Percentiles rank a stretch among this genome's conserved stretches.
phyloP scores from a whole-genome alignment of 768 basidiomycete species.

The Lentinula boryana region DNA sequence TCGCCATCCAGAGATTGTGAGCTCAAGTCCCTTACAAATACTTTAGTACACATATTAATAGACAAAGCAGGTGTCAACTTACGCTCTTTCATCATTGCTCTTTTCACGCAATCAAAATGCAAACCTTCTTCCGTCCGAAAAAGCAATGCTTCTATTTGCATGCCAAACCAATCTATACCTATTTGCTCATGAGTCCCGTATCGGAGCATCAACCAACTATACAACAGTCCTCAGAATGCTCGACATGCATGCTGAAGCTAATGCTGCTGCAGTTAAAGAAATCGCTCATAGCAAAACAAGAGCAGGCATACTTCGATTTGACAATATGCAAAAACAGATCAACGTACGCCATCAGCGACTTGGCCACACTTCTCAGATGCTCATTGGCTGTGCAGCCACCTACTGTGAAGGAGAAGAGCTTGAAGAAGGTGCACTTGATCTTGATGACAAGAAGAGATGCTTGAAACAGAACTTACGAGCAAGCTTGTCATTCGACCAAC shows the following conservation, averaged over 20 bases:
- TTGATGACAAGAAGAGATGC: constrained; percentile 9
- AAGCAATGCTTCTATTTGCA: constrained; percentile 10
- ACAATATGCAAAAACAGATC: constrained; percentile 19
- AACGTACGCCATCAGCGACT: constrained; percentile 14
- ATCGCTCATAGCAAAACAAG: neutral
- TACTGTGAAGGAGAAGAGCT: constrained; percentile 7
- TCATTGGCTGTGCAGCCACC: constrained; percentile 14
- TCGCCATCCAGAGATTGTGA: constrained; percentile 1
- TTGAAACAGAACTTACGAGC: constrained; percentile 4
- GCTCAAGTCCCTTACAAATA: neutral
- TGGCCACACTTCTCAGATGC: constrained; percentile 14
- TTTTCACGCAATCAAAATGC: constrained; percentile 10
- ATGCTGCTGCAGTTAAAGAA: constrained; percentile 2
- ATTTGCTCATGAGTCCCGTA: constrained; percentile 5
- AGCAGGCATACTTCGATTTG: constrained; percentile 8
- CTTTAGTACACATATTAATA: neutral
- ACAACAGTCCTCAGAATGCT: constrained; percentile 5
- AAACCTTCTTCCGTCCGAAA: constrained; percentile 8
- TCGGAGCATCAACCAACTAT: constrained; percentile 9
- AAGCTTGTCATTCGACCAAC: constrained; percentile 9
- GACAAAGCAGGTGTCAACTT: constrained; percentile 7
- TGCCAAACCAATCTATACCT: constrained; percentile 9
- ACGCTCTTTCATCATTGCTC: constrained; percentile 5
- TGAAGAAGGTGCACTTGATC: constrained; percentile 11
- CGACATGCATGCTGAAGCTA: constrained; percentile 3